phyloP scores from a whole-genome alignment of 78 protist genomes.

The Mantamonas sphyraenae region DNA sequence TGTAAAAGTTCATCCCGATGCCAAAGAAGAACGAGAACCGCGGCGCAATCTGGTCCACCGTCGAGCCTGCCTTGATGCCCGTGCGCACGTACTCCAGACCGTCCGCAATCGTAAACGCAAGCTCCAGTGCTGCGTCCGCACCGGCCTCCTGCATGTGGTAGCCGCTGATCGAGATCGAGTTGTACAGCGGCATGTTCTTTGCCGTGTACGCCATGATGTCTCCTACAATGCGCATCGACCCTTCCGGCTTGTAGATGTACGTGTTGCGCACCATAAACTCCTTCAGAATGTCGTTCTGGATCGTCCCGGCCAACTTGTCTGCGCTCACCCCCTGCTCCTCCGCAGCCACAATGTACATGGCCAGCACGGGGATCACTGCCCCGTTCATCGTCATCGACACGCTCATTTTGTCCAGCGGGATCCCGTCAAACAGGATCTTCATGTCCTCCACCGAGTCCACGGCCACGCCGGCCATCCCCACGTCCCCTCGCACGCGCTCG shows the following conservation, averaged over 20 bases:
- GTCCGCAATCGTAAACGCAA: constrained; percentile 95
- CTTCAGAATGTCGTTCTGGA: constrained; percentile 96
- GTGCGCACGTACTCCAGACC: constrained; percentile 78
- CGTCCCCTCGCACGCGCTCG: constrained; percentile 87
- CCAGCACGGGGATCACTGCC: constrained; percentile 93
- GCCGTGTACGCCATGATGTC: constrained; percentile 90
- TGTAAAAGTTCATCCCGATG: constrained; percentile 94
- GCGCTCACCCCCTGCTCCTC: constrained; percentile 80
- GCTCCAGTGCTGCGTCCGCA: constrained; percentile 83
- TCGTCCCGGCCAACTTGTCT: constrained; percentile 84
- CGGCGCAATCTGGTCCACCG: constrained; percentile 88
- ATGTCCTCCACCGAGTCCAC: constrained; percentile 91
- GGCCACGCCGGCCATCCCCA: constrained; percentile 99
- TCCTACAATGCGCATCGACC: constrained; percentile 85
- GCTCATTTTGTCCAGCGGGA: constrained; percentile 77
- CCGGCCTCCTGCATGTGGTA: constrained; percentile 98
- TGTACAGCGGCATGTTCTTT: constrained; percentile 89
- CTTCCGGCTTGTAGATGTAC: constrained; percentile 91
- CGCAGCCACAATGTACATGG: constrained; percentile 90
- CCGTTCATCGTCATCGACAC: constrained; percentile 98
- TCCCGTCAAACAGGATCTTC: constrained; percentile 64
- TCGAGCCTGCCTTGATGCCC: constrained; percentile 41
- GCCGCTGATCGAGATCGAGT: constrained; percentile 92
- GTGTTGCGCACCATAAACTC: constrained; percentile 94
- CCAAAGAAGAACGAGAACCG: constrained; percentile 96